Percentiles rank a stretch among this genome's conserved stretches.
These are phyloP conservation scores for Xylaria sp. DNA, from an alignment of 2,329 filamentous ascomycete species.

Conservation along the genomic window DNA sequence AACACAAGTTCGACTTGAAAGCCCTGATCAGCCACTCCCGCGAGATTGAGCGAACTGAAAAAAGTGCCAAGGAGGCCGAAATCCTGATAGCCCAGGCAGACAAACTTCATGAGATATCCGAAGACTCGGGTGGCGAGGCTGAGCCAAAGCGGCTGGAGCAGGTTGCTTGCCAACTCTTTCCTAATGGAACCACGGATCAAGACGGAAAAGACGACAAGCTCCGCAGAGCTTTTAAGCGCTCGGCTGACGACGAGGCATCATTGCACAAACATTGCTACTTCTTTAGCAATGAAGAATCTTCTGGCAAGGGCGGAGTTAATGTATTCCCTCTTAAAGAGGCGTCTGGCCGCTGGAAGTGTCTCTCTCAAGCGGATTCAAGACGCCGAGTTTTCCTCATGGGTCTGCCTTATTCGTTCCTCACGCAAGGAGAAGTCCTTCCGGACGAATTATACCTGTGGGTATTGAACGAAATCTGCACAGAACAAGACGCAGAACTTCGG, in stretches of 20 bases:
- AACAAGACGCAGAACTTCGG: constrained; percentile 51
- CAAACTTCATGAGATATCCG: constrained; percentile 10
- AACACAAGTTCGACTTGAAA: constrained; percentile 60
- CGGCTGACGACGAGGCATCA: constrained; percentile 34
- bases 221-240: constrained; percentile 45
- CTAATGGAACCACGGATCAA: constrained; percentile 20
- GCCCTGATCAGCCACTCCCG: constrained; percentile 55
- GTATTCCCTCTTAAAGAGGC: constrained; percentile 37
- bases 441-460: constrained; percentile 65
- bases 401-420: constrained; percentile 51
- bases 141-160: constrained; percentile 39
- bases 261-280: constrained; percentile 44
- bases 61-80: constrained; percentile 44
- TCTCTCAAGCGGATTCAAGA: constrained; percentile 46
- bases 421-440: constrained; percentile 44
- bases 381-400: constrained; percentile 59
- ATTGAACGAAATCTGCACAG: constrained; percentile 51
- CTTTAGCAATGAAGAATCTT: constrained; percentile 38
- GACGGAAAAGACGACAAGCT: constrained; percentile 33
- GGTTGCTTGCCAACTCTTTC: constrained; percentile 39
- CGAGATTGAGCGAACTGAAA: constrained; percentile 54
- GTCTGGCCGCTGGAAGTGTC: constrained; percentile 42
- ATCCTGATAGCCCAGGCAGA: constrained; percentile 30
- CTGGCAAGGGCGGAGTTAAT: constrained; percentile 23
- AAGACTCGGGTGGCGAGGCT: constrained; percentile 31